These are phyloP conservation scores for Pythium guiyangense DNA, from an alignment of 352 stramenopile species.

Conservation along the genomic window DNA sequence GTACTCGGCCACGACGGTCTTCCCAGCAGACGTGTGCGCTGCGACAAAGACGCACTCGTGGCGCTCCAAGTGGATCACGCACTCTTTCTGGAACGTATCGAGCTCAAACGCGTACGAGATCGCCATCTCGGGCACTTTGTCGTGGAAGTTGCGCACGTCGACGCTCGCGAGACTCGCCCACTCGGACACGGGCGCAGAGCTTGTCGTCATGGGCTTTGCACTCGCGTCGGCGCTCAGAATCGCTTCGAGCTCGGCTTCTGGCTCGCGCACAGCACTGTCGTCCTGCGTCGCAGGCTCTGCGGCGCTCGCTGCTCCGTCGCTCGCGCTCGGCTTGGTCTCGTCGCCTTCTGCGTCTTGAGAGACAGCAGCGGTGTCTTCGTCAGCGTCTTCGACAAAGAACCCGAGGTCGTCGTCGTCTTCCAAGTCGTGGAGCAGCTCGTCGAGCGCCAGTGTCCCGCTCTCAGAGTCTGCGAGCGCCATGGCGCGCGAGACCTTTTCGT, in stretches of 20 bases:
- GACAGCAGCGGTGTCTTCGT: constrained; percentile 16
- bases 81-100: constrained; percentile 97
- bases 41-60: constrained; percentile 95
- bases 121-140: constrained; percentile 78
- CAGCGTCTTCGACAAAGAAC: constrained; percentile 38
- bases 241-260: constrained; percentile 46
- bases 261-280: constrained; percentile 19
- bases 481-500: constrained; percentile 54
- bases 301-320: background rate
- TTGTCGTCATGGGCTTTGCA: background rate
- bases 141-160: constrained; percentile 80
- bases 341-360: background rate
- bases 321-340: constrained; percentile 3
- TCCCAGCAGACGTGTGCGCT: constrained; percentile 96
- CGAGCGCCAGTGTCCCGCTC: constrained; percentile 50
- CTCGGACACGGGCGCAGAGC: constrained; percentile 26
- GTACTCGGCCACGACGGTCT: constrained; percentile 99
- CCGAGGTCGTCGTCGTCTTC: constrained; percentile 65
- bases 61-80: constrained; percentile 91
- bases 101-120: constrained; percentile 86
- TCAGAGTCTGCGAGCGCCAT: constrained; percentile 44
- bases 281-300: background rate
- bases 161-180: constrained; percentile 71
- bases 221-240: constrained; percentile 21
- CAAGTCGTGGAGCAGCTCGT: constrained; percentile 66